Base-by-base conservation (phyloP, 192 early-diverging fungal species). In the Coemansia sp. region DNA sequence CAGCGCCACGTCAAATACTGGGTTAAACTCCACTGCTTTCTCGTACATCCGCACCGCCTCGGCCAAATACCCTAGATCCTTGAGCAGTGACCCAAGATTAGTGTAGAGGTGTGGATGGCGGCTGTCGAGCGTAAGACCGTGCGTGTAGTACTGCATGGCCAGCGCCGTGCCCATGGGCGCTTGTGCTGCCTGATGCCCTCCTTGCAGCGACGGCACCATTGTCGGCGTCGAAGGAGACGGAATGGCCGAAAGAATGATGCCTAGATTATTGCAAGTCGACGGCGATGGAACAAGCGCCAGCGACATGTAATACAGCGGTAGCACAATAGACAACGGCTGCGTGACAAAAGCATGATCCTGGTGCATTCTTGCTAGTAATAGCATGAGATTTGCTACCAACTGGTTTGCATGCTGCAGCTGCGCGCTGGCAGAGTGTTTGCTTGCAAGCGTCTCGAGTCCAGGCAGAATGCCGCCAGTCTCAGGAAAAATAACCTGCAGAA, bases 61-160 rank as follows among this genome's bases (percentile, higher is more conserved):
- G 30, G 84, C 80, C 61, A 94, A 79, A 52, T 92, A 88, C 5
- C 94, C 94, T 64, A 90, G 86, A 64, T 96, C 94, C 76, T 96
- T 96, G 24, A 95, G 84, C 20, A 94, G 81, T 24, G 92, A 94
- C 3, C 94, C 94, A 25, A 96, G 81, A 68, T 96, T 96, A n/a
- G 94, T 96, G 84, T 92, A 94, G 46, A 96, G 75, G 67, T 96
- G 94, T 51, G 93, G 91, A 63, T 96, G 94, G 30, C 84, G 82
- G 30, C 84, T 84, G 59, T 96, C 94, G 21, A 95, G 83, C 39
- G 80, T 80, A 50, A 96, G 84, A 10, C 94, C 94, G 62, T 93
- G 88, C 64, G 90, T 89, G 72, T 96, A 96, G 84, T 90, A 96
- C 75, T 89, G 85, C 57, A 94, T 83, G 0, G 93, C 89, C 51